Base-by-base conservation (phyloP, 208 protist species). In the Borovskyia barvae region DNA sequence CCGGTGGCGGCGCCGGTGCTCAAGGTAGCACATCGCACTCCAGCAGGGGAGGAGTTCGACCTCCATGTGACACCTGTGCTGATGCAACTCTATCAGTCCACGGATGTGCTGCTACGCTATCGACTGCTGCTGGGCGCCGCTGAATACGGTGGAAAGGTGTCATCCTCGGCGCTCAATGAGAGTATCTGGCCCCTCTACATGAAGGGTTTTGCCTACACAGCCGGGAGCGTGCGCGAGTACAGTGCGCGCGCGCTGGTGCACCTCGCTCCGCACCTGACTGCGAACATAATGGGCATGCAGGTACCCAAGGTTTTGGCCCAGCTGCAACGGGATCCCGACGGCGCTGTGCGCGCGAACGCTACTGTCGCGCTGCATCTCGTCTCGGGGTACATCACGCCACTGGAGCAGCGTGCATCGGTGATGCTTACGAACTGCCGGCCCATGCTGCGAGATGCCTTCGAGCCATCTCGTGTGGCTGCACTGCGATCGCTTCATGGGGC, bases 391-490 rank as follows among this genome's bases (percentile, higher is more conserved):
- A 72, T 96, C 39, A 62, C 35, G 11, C 75, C 82, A 7, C 48
- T 55, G 1, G 60, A 59, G 25, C 49, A 68, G 43, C 79, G 87
- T 11, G 72, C 77, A 20, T 52, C 39, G 26, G 69, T 90, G 2
- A 56, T 95, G 25, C 52, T 90, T 22, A 65, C 64, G 12, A 81
- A 56, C 12, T 95, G 92, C 61, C 63, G 72, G 17, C 70, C 89
- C 17, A 89, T 90, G 79, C 66, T 97, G 14, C 83, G 86, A 20
- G 92, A 97, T 55, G 67, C 80, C 17, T 94, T 95, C 72, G 57
- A 72, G 30, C 87, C 79, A 12, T 87, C 73, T 8, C 74, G 89
- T 6, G 20, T 85, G 33, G 85, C 82, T 19, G 84, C 82, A 0
- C 57, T 93, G 52, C 72, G 71, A 8, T 76, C 75, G 20, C 58